Conservation (phyloP, 257 asterid genomes). For the Solanum virginianum region DNA sequence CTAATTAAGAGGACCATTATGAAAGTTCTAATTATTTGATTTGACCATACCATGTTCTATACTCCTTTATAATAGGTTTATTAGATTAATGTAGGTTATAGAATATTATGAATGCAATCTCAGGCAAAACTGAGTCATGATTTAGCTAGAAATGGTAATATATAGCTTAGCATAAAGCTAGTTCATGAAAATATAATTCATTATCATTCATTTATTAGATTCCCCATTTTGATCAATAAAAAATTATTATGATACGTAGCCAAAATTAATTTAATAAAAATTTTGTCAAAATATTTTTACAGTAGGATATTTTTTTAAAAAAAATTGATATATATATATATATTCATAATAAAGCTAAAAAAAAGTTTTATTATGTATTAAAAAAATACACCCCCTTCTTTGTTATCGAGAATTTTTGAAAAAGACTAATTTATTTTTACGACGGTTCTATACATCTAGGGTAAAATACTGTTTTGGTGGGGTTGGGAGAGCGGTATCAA, state of each 20-base stretch:
- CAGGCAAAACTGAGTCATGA: not conserved
- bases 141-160: not conserved
- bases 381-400: too few relatives aligned
- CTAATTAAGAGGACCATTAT: not conserved
- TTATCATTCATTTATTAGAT: not conserved
- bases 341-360: not conserved
- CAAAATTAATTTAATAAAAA: not conserved
- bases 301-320: too few relatives aligned
- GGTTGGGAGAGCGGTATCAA: too few relatives aligned
- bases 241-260: rapidly evolving
- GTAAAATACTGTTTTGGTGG: too few relatives aligned
- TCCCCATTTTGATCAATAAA: not conserved
- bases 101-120: not conserved
- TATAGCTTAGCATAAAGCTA: not conserved
- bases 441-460: too few relatives aligned
- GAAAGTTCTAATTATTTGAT: not conserved
- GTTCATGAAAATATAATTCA: too few relatives aligned
- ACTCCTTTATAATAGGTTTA: not conserved
- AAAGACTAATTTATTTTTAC: too few relatives aligned
- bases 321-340: too few relatives aligned
- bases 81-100: not conserved
- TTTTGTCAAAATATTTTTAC: not conserved
- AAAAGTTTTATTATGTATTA: not conserved
- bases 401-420: too few relatives aligned
- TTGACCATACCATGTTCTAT: not conserved